Evolutionary conservation across 208 protist genomes (phyloP).

Genomic region (Acanthamoeba divionensis): DNA sequence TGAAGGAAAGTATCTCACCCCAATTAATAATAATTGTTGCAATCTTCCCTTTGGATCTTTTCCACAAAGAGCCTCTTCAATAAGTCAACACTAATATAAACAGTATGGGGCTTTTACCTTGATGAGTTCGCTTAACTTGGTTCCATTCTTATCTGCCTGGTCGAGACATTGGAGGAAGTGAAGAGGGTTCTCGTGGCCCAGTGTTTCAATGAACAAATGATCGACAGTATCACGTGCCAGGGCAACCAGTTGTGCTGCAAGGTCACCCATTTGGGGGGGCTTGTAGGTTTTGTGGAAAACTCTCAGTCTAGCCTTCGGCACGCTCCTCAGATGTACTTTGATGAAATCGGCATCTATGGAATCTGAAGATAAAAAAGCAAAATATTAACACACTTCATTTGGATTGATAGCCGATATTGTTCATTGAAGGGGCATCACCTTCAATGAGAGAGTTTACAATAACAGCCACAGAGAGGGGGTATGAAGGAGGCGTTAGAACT

Average conservation of each 20-base stretch:
- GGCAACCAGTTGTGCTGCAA: not conserved
- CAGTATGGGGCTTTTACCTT: not conserved
- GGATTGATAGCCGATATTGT: not conserved
- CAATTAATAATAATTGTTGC: no score
- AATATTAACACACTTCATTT: not conserved
- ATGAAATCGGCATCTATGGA: slow-evolving; percentile 8
- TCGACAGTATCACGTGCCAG: not conserved
- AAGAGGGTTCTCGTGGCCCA: slow-evolving; percentile 18
- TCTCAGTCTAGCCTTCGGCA: not conserved
- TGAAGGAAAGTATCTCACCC: not conserved
- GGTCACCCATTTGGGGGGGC: not conserved
- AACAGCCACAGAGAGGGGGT: slow-evolving; percentile 11
- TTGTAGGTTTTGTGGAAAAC: not conserved
- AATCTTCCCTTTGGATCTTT: no score
- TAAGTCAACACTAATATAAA: no score
- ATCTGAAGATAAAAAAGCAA: not conserved
- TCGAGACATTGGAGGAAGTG: not conserved
- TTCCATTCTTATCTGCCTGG: not conserved
- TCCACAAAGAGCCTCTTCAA: no score
- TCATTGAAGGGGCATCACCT: not conserved
- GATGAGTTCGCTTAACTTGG: not conserved
- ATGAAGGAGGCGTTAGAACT: not conserved
- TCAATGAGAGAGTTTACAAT: slow-evolving; percentile 12
- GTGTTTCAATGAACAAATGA: slow-evolving; percentile 12
- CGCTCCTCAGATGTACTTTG: not conserved